A percentile compares a stretch with the other conserved stretches of the same genome.
Evolutionary conservation across 306 rosid genomes (phyloP).

Genomic region (Cicer pinnatifidum): DNA sequence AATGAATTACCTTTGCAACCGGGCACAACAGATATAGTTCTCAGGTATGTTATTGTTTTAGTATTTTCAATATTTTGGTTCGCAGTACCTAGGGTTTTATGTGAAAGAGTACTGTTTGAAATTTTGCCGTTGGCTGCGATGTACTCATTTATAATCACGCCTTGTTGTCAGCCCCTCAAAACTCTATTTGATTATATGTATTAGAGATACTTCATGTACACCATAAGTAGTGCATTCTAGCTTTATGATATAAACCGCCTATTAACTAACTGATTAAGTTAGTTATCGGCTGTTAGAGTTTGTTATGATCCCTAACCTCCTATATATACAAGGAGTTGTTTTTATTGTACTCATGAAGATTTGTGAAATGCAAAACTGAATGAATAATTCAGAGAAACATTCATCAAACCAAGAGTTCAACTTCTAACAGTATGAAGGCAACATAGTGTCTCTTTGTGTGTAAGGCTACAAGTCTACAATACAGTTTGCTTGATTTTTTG

Average conservation of each 20-base stretch:
- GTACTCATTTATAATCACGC: slow-evolving; percentile 6
- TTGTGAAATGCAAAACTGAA: too few relatives aligned
- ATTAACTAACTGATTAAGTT: too few relatives aligned
- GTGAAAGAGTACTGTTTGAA: background rate
- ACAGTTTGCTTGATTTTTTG: slow-evolving; percentile 21
- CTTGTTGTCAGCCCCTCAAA: slow-evolving; percentile 17
- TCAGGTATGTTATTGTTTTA: slow-evolving; percentile 61
- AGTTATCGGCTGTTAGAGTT: too few relatives aligned
- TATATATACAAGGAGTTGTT: too few relatives aligned
- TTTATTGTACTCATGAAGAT: too few relatives aligned
- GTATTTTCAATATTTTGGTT: slow-evolving; percentile 25
- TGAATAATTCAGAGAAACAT: too few relatives aligned
- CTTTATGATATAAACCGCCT: too few relatives aligned
- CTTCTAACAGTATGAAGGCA: slow-evolving; percentile 1
- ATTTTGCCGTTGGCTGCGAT: slow-evolving; percentile 14
- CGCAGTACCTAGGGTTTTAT: slow-evolving; percentile 5
- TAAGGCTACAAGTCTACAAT: background rate
- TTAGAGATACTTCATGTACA: too few relatives aligned
- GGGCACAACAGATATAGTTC: slow-evolving; percentile 93
- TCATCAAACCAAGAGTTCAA: too few relatives aligned
- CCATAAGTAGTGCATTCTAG: too few relatives aligned
- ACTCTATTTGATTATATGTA: slow-evolving; percentile 10
- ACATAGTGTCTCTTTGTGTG: slow-evolving; percentile 1
- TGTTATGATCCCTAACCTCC: too few relatives aligned
- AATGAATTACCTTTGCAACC: slow-evolving; percentile 85